Conservation (phyloP, 2,329 filamentous ascomycete genomes). For the Neocatenulostroma microsporum region DNA sequence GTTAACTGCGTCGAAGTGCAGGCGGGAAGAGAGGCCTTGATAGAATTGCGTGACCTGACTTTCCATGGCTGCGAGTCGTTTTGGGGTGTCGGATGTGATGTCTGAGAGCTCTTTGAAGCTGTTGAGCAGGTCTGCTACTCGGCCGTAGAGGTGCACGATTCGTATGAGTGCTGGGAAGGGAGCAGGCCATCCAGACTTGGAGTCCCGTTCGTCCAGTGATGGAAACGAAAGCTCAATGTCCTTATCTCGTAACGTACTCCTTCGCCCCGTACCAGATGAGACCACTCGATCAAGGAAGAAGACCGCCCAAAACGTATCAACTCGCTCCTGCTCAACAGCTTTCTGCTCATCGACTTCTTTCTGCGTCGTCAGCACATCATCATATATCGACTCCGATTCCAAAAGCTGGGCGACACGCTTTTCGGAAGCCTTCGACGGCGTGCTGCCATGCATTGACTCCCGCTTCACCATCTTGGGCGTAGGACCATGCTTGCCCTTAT, state of each 20-base stretch:
- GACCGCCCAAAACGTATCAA: conserved; percentile 84
- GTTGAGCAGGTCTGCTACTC: conserved; percentile 77
- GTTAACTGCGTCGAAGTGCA: conserved; percentile 79
- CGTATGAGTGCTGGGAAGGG: conserved; percentile 74
- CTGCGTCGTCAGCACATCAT: too few species aligned
- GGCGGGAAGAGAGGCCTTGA: conserved; percentile 62
- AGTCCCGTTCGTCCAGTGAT: conserved; percentile 44
- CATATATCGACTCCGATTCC: too few species aligned
- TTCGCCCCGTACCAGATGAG: conserved; percentile 75
- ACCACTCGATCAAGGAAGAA: conserved; percentile 83
- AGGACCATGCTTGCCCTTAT: conserved; percentile 48
- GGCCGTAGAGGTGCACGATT: conserved; percentile 78
- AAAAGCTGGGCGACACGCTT: neutral
- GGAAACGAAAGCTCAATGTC: conserved; percentile 75
- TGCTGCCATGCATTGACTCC: conserved; percentile 20
- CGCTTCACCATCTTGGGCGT: conserved; percentile 49
- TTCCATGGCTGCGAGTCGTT: conserved; percentile 68
- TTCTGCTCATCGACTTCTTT: conserved; percentile 36
- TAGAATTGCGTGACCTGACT: conserved; percentile 67
- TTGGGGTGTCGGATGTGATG: conserved; percentile 65
- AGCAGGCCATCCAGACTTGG: conserved; percentile 60
- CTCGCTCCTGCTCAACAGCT: conserved; percentile 69
- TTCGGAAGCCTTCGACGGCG: too few species aligned
- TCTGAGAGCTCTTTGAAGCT: conserved; percentile 67
- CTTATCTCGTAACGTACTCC: conserved; percentile 74